Base-by-base conservation (phyloP, 106 monocot genomes). In the Dendrobium catenatum region DNA sequence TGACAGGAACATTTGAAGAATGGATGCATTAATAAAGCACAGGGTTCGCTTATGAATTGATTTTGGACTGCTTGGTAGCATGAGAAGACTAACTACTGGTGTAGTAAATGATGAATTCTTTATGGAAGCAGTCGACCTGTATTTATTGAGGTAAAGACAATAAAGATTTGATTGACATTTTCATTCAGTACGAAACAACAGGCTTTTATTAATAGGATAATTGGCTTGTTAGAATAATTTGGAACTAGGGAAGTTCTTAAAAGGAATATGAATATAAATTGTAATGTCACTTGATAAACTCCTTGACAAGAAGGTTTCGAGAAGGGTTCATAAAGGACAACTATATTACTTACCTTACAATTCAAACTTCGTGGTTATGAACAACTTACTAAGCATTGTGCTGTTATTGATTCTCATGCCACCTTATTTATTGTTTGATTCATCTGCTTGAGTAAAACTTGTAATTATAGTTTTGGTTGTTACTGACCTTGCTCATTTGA, bases 401-500 rank as follows among this genome's bases (percentile, higher is more conserved):
- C 16, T 73, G 16, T 42, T 42, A 16, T 27, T 42, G 29, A 4
- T 42, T 18, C 15, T 13, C 41, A 19, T 37, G 33, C 33, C 11
- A 40, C 19, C 37, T 73, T 41, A 73, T 75, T 75, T 37, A 22
- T 9, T 47, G n/a, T 24, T 43, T 72, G 72, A 72, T 72, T 75
- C 46, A 46, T 75, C 37, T 75, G 46, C 20, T 44, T 20, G 24
- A 75, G 8, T 9, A n/a, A 75, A n/a, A n/a, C 37, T 6, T 47
- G 8, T n/a, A 37, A 9, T 75, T 47, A 75, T 46, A 18, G 6
- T 75, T 75, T 44, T 19, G 46, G 19, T 75, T 75, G 18, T 77
- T 80, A 33, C 47, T 85, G 61, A 79, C 20, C 17, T 54, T 85
- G 59, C 24, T 77, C 44, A 27, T 26, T 80, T 76, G 73, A 79